Evolutionary conservation across 1,284 basidiomycete genomes (phyloP).

Genomic region (Marasmius tenuissimus): DNA sequence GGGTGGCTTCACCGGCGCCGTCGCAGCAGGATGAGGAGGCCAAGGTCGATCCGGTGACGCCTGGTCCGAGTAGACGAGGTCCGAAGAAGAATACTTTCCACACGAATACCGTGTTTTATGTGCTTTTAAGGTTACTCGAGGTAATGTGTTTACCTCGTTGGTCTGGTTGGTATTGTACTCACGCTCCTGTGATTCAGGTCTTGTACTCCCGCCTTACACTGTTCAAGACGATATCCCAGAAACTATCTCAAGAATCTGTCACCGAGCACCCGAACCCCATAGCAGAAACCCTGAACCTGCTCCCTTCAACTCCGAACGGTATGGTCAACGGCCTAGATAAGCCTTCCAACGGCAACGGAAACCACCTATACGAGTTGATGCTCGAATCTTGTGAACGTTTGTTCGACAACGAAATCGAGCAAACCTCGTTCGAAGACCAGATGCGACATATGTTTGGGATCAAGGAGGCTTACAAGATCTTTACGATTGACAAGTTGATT

Average conservation of each 20-base stretch:
- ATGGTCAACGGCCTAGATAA: constrained; percentile 18
- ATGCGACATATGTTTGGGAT: constrained; percentile 90
- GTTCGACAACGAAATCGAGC: constrained; percentile 93
- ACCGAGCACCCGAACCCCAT: constrained; percentile 24
- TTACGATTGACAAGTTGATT: constrained; percentile 92
- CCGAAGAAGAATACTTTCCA: constrained; percentile 72
- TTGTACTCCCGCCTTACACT: constrained; percentile 83
- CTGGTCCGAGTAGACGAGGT: constrained; percentile 20
- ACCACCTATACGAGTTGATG: constrained; percentile 81
- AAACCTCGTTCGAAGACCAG: constrained; percentile 86
- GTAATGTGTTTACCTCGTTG: constrained; percentile 41
- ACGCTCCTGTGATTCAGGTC: constrained; percentile 47
- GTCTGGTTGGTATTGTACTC: not conserved
- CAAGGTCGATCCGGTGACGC: constrained; percentile 16
- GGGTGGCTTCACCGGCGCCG: constrained; percentile 53
- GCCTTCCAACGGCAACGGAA: constrained; percentile 34
- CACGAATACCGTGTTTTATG: constrained; percentile 88
- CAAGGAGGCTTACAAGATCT: constrained; percentile 79
- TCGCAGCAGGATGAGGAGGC: constrained; percentile 42
- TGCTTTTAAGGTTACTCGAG: constrained; percentile 82
- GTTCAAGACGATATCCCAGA: constrained; percentile 74
- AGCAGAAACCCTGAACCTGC: constrained; percentile 34
- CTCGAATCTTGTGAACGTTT: constrained; percentile 87
- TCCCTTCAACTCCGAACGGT: constrained; percentile 16
- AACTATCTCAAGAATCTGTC: constrained; percentile 38